phyloP scores from a whole-genome alignment of 257 asterid genomes.

The Petunia secreta region DNA sequence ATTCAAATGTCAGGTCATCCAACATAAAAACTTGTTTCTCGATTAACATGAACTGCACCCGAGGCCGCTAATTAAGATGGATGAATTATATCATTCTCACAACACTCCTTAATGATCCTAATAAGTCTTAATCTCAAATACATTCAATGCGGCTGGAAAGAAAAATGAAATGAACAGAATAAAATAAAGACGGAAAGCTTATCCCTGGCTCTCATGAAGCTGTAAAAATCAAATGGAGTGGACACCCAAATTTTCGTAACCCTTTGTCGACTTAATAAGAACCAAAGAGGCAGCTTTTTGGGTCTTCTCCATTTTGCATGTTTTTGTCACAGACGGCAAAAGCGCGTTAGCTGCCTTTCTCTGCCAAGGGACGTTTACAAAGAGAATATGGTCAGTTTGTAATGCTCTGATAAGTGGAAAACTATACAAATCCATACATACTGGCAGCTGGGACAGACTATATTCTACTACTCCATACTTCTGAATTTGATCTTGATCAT shows the following conservation, averaged over 20 bases:
- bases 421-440: background rate
- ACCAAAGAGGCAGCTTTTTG: background rate
- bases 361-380: background rate
- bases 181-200: background rate
- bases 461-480: too few species aligned
- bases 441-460: too few species aligned
- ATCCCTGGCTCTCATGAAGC: background rate
- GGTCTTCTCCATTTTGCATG: background rate
- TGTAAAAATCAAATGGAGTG: background rate
- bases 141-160: too few species aligned
- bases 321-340: background rate
- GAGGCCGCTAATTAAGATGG: too few species aligned
- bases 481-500: too few species aligned
- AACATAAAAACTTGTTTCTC: too few species aligned
- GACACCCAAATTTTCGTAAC: background rate
- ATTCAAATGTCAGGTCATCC: too few species aligned
- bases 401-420: background rate
- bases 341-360: background rate
- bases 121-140: background rate
- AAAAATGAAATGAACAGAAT: background rate
- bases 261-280: background rate
- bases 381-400: background rate
- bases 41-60: too few species aligned
- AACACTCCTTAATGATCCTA: background rate
- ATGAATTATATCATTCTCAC: too few species aligned